Conservation (phyloP, 768 basidiomycete genomes). For the Psilocybe cyanescens region DNA sequence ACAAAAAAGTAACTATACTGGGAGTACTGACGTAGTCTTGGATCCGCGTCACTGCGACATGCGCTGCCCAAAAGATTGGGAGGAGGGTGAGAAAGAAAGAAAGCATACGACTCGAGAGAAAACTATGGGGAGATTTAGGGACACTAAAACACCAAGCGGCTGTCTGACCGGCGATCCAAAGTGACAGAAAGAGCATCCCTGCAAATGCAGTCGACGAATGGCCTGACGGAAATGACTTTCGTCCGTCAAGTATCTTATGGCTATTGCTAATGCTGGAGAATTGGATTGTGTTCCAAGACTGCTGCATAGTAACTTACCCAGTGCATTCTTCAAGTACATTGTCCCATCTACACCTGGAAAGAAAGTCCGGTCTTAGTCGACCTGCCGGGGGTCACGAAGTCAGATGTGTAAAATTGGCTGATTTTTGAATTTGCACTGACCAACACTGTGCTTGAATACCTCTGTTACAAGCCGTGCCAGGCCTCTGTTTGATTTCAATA, state of each 20-base stretch:
- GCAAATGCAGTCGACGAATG: slow-evolving; percentile 70
- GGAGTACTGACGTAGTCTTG: slow-evolving; percentile 57
- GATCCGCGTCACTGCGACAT: slow-evolving; percentile 63
- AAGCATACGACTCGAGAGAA: slow-evolving; percentile 50
- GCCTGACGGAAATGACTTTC: slow-evolving; percentile 71
- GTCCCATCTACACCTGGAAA: slow-evolving; percentile 68
- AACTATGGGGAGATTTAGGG: slow-evolving; percentile 35
- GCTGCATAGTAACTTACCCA: slow-evolving; percentile 42
- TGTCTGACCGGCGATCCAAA: slow-evolving; percentile 69
- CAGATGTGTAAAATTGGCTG: not conserved
- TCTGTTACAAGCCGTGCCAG: slow-evolving; percentile 53
- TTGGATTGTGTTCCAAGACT: not conserved
- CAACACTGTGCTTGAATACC: slow-evolving; percentile 60
- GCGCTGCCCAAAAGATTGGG: slow-evolving; percentile 59
- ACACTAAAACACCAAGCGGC: slow-evolving; percentile 57
- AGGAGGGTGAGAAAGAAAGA: slow-evolving; percentile 50
- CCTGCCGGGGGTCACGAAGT: slow-evolving; percentile 29
- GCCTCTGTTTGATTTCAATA: slow-evolving; percentile 34
- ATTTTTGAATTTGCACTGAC: slow-evolving; percentile 31
- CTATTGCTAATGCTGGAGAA: not conserved
- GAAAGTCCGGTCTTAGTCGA: slow-evolving; percentile 68
- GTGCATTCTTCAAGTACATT: slow-evolving; percentile 48
- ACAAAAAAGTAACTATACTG: not conserved
- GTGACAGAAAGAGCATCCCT: slow-evolving; percentile 64
- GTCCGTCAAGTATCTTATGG: slow-evolving; percentile 45